Evolutionary conservation across 2,329 filamentous ascomycete species (phyloP), one percentile per base, ranked within the genome.

Genomic region (Aureobasidium subglaciale): DNA sequence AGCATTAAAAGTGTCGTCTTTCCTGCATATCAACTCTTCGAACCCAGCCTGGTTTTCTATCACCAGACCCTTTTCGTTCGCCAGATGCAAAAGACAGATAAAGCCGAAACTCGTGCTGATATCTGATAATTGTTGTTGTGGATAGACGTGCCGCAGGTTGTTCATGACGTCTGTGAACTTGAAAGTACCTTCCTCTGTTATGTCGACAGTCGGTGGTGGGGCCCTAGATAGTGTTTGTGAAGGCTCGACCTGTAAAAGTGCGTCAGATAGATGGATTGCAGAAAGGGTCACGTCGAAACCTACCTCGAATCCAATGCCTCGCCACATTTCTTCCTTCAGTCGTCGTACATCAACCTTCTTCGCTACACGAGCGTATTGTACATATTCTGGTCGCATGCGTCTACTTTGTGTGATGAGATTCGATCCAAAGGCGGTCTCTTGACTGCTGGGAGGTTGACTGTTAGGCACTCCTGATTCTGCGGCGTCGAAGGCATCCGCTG

Each of bases 121-220:
- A 71, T 99, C 93, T 59, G 87, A 84, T 83, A 99, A 88, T 58
- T 84, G 83, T 62, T 88, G 80, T 69, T 88, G 87, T 10, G 90
- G 86, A 66, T 99, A 99, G 7, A 96, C 90, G 4, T 78, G 73
- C 68, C 95, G 88, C 43, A 99, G 75, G 59, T 85, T 85, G 68
- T 95, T 95, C 84, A 99, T 95, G 58, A 99, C 85, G 18, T 86
- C 78, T 0, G 91, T 97, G 72, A 99, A 99, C 64, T 87, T 90
- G 61, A 96, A 79, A 3, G 78, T 70, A 59, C 74, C 73, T 53
- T 75, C 67, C 13, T 81, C 78, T 32, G 78, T 72, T 45, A 71
- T 66, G 4, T 62, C 61, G 29, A 69, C 65, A 10, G 63, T 56
- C 8, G 66, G 65, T 10, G 62, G 59, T 34, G 63, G 58, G 38